Evolutionary conservation across 805 yeast species (phyloP), one percentile per base, ranked within the genome.

Genomic region (Crinitomyces ghanaensis): DNA sequence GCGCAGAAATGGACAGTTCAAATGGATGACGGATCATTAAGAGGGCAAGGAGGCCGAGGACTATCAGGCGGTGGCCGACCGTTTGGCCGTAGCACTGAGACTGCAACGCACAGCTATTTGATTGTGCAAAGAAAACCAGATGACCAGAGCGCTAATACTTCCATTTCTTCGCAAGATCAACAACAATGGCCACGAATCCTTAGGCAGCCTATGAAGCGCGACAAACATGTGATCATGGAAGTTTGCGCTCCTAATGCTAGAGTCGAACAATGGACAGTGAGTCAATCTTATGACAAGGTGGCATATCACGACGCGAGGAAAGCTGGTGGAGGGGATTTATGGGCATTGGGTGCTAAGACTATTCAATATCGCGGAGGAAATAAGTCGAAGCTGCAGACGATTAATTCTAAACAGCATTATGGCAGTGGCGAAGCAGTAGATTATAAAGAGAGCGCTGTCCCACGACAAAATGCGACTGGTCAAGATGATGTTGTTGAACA

Each of bases 241-340:
- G 68, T 85, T 2, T 84, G 95, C 62, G 73, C 83, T 1, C 70
- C 86, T 0, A 66, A 77, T 9, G 95, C 95, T 1, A 67, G 69
- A 30, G 56, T 88, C 27, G 96, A 88, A 56, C 74, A 76, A 38
- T 85, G 96, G 95, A 76, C 76, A 11, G 70, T 91, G 2, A 78
- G 96, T 0, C 80, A 77, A 51, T 74, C 93, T 13, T 65, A 70
- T 35, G 80, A 83, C 4, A 72, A 73, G 40, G 78, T 72, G 40
- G 72, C 64, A 2, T 91, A 83, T 45, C 93, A 82, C 49, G 97
- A 91, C 60, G 95, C 95, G 0, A 66, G 96, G 35, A 88, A 91
- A 53, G 72, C 83, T 0, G 56, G 56, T n/a, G 70, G 71, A 50
- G 95, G 95, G 15, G 98, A 91, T 52, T 57, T 77, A 33, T 91